phyloP scores from a whole-genome alignment of 169 alveolate genomes.

The Blepharisma undulans region DNA sequence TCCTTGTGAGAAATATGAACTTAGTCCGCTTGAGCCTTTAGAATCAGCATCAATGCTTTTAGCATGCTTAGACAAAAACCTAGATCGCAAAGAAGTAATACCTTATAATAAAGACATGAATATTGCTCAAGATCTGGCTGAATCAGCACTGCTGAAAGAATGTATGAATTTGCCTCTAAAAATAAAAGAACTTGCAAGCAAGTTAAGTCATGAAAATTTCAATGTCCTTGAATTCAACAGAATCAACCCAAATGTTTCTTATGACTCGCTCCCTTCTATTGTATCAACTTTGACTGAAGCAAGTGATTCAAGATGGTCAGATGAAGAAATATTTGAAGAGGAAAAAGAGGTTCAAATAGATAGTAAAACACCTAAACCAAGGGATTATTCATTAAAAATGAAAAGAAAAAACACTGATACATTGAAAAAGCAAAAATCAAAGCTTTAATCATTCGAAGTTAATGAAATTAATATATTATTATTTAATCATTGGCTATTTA shows the following conservation, averaged over 20 bases:
- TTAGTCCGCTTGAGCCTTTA: slow-evolving; percentile 16
- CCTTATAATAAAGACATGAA: background rate
- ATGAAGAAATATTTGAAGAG: background rate
- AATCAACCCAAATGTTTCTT: background rate
- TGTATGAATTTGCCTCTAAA: slow-evolving; percentile 12
- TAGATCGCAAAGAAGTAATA: background rate
- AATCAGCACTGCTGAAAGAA: background rate
- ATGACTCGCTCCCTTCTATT: background rate
- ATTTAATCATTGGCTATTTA: background rate
- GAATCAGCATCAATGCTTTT: slow-evolving; percentile 6
- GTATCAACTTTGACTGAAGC: background rate
- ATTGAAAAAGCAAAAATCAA: background rate
- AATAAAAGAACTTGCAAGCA: background rate
- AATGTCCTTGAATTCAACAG: background rate
- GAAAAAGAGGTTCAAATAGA: background rate
- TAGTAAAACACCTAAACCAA: background rate
- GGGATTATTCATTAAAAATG: background rate
- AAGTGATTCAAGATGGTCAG: background rate
- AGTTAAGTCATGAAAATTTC: background rate
- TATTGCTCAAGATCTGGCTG: slow-evolving; percentile 11
- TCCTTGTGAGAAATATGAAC: background rate
- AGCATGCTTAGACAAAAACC: background rate
- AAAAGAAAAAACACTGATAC: background rate
- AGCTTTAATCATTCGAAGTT: background rate
- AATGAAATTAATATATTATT: background rate